Evolutionary conservation across 2,329 filamentous ascomycete species (phyloP), one percentile per base, ranked within the genome.

Genomic region (Kalaharituber pfeilii): DNA sequence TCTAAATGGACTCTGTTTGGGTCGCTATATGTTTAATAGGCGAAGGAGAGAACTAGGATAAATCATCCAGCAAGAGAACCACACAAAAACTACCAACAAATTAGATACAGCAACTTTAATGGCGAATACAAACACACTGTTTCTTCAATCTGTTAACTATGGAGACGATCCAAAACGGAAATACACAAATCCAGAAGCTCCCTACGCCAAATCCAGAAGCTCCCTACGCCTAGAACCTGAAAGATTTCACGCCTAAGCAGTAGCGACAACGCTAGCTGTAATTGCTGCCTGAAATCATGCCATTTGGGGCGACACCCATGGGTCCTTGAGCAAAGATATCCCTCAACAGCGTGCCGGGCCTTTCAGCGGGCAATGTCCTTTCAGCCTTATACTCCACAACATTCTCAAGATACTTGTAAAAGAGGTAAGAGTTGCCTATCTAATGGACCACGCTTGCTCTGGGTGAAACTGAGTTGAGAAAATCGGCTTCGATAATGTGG

Each of bases 381-480:
- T 76, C 81, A 64, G 82, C 77, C 81, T 94, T 96, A 79, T 89
- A 94, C 67, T 84, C 78, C 68, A 80, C 76, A 30, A 96, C 87
- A 65, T 83, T 89, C 68, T 94, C 80, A 47, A 96, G 73, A 72
- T 96, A 98, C 73, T 86, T 86, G 71, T 98, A 91, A 66, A 98
- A 98, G 56, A 98, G 77, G 72, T 94, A 96, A 1, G 86, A 81
- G 60, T 86, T 93, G 74, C n/a, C n/a, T n/a, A n/a, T 98, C 91
- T 71, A 94, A 84, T 53, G 91, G 91, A 53, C 91, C 91, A 57
- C 91, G 91, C 76, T 94, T 94, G 63, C 72, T 98, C 91, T 15
- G 91, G 91, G 68, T 98, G 91, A 80, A 98, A 98, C 71, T 98
- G 91, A 24, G 88, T 94, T 60, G 85, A 89, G 77, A 98, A 96